Evolutionary conservation across 805 yeast genomes (phyloP), one percentile per base, ranked within the genome.

Genomic region (Schwanniomyces vanrijiae): DNA sequence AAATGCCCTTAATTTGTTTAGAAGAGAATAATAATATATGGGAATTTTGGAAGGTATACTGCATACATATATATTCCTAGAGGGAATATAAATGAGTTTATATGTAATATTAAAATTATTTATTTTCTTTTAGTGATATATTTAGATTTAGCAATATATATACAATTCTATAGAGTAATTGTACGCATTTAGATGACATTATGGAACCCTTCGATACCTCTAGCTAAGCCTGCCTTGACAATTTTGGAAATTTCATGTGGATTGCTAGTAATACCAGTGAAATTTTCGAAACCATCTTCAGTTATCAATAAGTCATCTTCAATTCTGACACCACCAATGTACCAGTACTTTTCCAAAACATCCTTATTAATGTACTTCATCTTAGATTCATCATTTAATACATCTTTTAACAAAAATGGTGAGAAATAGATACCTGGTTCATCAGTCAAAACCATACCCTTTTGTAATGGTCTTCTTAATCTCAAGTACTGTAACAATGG

Each of bases 371-470:
- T 84, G 64, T 70, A 87, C 56, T 80, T 81, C 29, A 67, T 52
- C 55, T 80, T 80, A 3, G 61, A 58, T 31, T 77, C 77, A 40
- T 64, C 64, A 40, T 78, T 71, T 55, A 86, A 66, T 8, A 80
- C 79, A 26, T 85, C 82, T 43, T 85, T 82, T 40, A 94, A 71
- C 59, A 92, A 73, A 59, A 84, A 89, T 33, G 92, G 88, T 42
- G 91, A 87, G 69, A 92, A 94, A 65, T 92, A 92, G 54, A 86
- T 76, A 31, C 99, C 99, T 2, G 99, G 99, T 66, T 92, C 99
- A 54, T 91, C 89, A 0, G 98, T 92, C 1, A 94, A 78, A 19
- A 87, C 90, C 96, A 92, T 90, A 13, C 88, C 87, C 35, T 74
- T 72, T 63, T 81, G 69, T 46, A 92, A 76, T 0, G 69, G 64